Evolutionary conservation across 805 yeast species (phyloP), one percentile per base, ranked within the genome.

Genomic region (Aciculoconidium aculeatum): DNA sequence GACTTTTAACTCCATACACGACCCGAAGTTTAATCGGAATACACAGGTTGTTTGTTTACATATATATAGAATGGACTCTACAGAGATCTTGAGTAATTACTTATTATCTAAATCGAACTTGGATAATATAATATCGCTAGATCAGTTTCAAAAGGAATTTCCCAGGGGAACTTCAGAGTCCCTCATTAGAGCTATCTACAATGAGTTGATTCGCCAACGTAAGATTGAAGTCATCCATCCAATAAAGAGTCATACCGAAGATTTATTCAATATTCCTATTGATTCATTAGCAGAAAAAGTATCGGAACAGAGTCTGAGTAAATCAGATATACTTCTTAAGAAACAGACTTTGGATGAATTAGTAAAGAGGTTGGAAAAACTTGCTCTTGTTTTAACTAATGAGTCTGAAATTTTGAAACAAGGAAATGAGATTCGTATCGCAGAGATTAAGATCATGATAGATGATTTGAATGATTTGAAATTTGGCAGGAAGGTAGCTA

Each of bases 381-480:
- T 69, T 15, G 43, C 51, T n/a, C 26, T 40, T 1, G 42, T 55
- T 0, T 16, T 65, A 5, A 53, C 43, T 4, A 25, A 36, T 0
- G 61, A 59, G 18, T 30, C 42, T 4, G 21, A 31, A 3, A 17
- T 25, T 4, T 18, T 52, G 1, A 50, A 58, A 26, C 18, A 17
- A 5, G 20, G 41, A 12, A 27, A 45, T 4, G 34, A 30, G 4
- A 13, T 21, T 7, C 42, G 38, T 25, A 27, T 52, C 11, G 23
- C 28, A 3, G 42, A 47, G 7, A 32, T 54, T 9, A 17, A 33
- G 4, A 21, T 18, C 5, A 17, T 37, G 7, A 46, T 60, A 3
- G 51, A 49, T 13, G 38, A 40, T 7, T 35, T 59, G 21, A 47
- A 48, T 30, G 63, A 55, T 17, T 30, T 61, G 15, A 32, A 48